Evolutionary conservation across 345 rosid genomes (phyloP).

Genomic region (Adansonia digitata): DNA sequence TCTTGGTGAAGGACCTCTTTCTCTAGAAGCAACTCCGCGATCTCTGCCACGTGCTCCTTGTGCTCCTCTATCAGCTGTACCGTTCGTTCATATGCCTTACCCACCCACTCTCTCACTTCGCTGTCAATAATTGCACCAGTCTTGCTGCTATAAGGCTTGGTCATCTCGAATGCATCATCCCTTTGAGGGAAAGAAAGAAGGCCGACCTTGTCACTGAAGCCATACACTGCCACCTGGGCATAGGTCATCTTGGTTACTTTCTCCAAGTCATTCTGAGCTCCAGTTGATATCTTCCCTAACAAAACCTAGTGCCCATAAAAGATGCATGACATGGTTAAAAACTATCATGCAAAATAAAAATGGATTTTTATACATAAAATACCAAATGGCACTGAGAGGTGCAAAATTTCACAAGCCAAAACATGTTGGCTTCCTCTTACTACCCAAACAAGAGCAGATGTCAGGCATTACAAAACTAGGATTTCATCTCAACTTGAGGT

Average conservation of each 20-base stretch:
- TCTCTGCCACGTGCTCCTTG: conserved; percentile 42
- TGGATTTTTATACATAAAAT: background rate
- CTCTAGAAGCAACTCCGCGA: conserved; percentile 47
- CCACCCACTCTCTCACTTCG: conserved; percentile 52
- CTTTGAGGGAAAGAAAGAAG: conserved; percentile 53
- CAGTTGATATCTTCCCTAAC: conserved; percentile 44
- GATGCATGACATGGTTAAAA: background rate
- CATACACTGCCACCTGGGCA: conserved; percentile 50
- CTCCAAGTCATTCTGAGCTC: conserved; percentile 55
- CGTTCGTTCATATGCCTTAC: conserved; percentile 36
- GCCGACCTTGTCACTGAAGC: conserved; percentile 60
- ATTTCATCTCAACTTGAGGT: background rate
- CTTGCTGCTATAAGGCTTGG: conserved; percentile 45
- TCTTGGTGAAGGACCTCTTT: conserved; percentile 55
- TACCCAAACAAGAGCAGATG: background rate
- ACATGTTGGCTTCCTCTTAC: background rate
- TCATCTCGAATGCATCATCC: conserved; percentile 36
- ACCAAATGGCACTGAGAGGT: background rate
- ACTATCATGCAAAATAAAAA: background rate
- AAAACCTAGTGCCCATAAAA: conserved; percentile 17
- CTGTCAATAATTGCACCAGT: conserved; percentile 45
- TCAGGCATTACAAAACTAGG: background rate
- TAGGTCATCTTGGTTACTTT: conserved; percentile 51
- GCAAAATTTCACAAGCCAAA: background rate
- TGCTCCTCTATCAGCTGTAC: conserved; percentile 43